Evolutionary conservation across 768 basidiomycete species (phyloP).

Genomic region (Multifurca ochricompacta): DNA sequence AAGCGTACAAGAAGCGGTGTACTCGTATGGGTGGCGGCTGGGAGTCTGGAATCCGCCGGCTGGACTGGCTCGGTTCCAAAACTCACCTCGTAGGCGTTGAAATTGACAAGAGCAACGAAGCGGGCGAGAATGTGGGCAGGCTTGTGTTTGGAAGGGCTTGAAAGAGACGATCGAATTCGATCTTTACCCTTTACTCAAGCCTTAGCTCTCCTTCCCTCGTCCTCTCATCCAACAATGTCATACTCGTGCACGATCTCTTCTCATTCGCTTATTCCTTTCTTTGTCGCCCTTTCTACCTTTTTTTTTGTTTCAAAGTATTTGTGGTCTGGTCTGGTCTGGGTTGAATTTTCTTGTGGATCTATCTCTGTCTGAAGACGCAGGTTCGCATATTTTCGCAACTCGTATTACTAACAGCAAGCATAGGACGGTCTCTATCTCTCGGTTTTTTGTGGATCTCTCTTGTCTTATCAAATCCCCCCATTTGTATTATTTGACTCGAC

Average conservation of each 20-base stretch:
- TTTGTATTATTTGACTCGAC: constrained; percentile 8
- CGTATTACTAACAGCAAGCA: not conserved
- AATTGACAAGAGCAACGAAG: constrained; percentile 38
- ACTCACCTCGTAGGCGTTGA: constrained; percentile 55
- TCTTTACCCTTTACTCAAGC: too few species aligned
- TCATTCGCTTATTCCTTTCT: not conserved
- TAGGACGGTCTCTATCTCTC: constrained; percentile 1
- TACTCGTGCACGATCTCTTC: too few species aligned
- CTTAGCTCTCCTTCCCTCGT: too few species aligned
- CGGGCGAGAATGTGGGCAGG: constrained; percentile 35
- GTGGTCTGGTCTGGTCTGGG: too few species aligned
- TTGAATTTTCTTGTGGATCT: not conserved
- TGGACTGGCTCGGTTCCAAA: constrained; percentile 61
- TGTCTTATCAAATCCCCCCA: constrained; percentile 3
- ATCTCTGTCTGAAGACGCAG: not conserved
- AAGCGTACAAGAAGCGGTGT: constrained; percentile 58
- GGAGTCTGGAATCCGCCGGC: constrained; percentile 58
- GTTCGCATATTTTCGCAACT: constrained; percentile 10
- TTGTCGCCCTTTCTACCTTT: not conserved
- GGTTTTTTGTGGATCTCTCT: not conserved
- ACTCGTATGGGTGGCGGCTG: constrained; percentile 53
- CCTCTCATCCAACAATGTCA: too few species aligned
- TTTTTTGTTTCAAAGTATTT: not conserved
- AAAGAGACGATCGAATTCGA: constrained; percentile 14
- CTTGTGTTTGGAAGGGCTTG: constrained; percentile 41